These are phyloP conservation scores for Plantago lanceolata DNA, from an alignment of 305 asterid species.

Conservation along the genomic window DNA sequence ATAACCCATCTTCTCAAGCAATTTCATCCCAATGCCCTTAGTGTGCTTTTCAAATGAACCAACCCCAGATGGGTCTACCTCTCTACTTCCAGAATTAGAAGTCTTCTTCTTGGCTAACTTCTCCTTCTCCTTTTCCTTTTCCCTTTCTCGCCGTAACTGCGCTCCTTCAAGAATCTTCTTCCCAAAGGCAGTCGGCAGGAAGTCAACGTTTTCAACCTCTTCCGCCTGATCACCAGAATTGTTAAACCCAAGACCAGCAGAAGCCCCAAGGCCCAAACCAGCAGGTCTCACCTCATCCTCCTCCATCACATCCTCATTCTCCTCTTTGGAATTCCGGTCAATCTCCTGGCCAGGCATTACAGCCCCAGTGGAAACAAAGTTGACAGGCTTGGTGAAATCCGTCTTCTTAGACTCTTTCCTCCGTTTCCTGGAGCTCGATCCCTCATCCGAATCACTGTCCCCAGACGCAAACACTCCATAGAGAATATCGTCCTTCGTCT, in stretches of 20 bases:
- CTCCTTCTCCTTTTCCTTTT: slow-evolving; percentile 73
- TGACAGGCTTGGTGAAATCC: slow-evolving; percentile 73
- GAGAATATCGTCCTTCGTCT: slow-evolving; percentile 64
- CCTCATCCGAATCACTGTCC: slow-evolving; percentile 74
- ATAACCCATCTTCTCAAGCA: slow-evolving; percentile 91
- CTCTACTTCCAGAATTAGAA: slow-evolving; percentile 41
- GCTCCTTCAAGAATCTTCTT: slow-evolving; percentile 71
- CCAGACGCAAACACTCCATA: slow-evolving; percentile 80
- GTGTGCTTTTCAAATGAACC: slow-evolving; percentile 73
- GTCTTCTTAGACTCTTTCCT: slow-evolving; percentile 51
- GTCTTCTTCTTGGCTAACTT: slow-evolving; percentile 55
- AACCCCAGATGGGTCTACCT: slow-evolving; percentile 41
- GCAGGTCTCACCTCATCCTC: slow-evolving; percentile 36
- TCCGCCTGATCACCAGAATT: slow-evolving; percentile 19
- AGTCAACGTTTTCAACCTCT: slow-evolving; percentile 31
- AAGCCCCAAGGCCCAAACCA: slow-evolving; percentile 30
- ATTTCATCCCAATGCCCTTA: slow-evolving; percentile 66
- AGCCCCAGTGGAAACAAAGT: slow-evolving; percentile 61
- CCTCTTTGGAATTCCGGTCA: slow-evolving; percentile 50
- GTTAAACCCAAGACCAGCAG: slow-evolving; percentile 49
- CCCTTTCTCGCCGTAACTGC: slow-evolving; percentile 50
- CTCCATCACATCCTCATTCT: slow-evolving; percentile 27
- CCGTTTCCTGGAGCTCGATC: slow-evolving; percentile 62
- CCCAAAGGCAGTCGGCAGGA: slow-evolving; percentile 67
- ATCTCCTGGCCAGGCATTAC: slow-evolving; percentile 47